Evolutionary conservation across 225 moss, liverwort and hornwort genomes (phyloP).

Genomic region (Lunularia cruciata): DNA sequence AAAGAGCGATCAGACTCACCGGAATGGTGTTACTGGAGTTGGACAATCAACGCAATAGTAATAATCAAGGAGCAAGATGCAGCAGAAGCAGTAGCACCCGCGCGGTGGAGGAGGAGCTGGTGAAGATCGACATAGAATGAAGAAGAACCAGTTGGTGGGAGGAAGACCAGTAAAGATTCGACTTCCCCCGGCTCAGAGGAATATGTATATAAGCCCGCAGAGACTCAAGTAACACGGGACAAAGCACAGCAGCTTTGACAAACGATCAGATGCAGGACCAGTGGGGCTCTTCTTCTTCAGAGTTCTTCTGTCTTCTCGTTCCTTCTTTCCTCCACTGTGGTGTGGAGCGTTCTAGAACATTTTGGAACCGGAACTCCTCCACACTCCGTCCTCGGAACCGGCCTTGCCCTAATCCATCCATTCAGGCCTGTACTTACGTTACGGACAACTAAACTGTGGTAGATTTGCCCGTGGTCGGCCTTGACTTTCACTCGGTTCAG

Average conservation of each 20-base stretch:
- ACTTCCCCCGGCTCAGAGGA: not conserved
- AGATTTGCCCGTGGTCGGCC: too few relatives aligned
- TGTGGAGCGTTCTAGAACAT: conserved; percentile 21
- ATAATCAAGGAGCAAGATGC: not conserved
- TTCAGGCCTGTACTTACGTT: not conserved
- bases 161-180: too few relatives aligned
- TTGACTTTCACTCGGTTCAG: too few relatives aligned
- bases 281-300: not conserved
- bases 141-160: too few relatives aligned
- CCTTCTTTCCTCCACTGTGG: conserved; percentile 1
- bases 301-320: conserved; percentile 16
- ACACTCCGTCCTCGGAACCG: not conserved
- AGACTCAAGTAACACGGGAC: not conserved
- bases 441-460: not conserved
- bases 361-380: not conserved
- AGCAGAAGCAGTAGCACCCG: not conserved
- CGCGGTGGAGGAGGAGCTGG: not conserved
- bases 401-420: conserved; percentile 20
- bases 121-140: conserved; percentile 22
- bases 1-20: not conserved
- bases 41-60: not conserved
- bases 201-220: not conserved
- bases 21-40: not conserved
- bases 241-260: too few relatives aligned
- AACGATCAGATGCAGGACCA: not conserved